These are phyloP conservation scores for Stephanodiscus triporus DNA, from an alignment of 108 stramenopile species.

Conservation along the genomic window DNA sequence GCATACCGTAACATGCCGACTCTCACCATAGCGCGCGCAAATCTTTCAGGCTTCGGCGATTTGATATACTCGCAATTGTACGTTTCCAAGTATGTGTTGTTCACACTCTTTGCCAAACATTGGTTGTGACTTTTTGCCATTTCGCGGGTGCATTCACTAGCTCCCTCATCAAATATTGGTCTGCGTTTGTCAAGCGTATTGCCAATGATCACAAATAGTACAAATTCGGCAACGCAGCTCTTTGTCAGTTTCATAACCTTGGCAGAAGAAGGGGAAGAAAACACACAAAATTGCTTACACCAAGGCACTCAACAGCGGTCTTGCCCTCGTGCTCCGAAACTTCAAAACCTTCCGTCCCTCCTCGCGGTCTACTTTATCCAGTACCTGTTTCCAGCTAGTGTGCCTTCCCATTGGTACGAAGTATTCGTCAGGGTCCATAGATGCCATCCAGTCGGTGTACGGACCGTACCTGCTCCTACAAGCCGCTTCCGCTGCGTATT, in stretches of 20 bases:
- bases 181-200: conserved; percentile 3
- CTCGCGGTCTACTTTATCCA: conserved; percentile 49
- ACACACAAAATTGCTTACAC: conserved; percentile 25
- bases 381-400: conserved; percentile 58
- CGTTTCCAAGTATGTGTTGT: conserved; percentile 73
- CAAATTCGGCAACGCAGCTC: neutral
- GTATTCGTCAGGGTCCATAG: conserved; percentile 60
- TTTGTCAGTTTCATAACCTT: neutral
- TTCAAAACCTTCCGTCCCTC: conserved; percentile 58
- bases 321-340: conserved; percentile 63
- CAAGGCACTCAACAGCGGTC: conserved; percentile 56
- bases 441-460: conserved; percentile 53
- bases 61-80: conserved; percentile 82
- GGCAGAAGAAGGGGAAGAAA: neutral
- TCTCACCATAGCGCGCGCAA: conserved; percentile 62
- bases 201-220: neutral
- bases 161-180: conserved; percentile 51
- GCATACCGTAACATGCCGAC: neutral
- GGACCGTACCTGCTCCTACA: conserved; percentile 53
- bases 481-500: conserved; percentile 57
- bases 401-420: conserved; percentile 54
- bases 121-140: conserved; percentile 49
- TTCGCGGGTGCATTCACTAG: conserved; percentile 45
- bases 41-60: conserved; percentile 69
- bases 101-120: conserved; percentile 51